Percentiles rank a stretch among this genome's conserved stretches.
phyloP scores from a whole-genome alignment of 345 rosid species.

The Brassica rapa region DNA sequence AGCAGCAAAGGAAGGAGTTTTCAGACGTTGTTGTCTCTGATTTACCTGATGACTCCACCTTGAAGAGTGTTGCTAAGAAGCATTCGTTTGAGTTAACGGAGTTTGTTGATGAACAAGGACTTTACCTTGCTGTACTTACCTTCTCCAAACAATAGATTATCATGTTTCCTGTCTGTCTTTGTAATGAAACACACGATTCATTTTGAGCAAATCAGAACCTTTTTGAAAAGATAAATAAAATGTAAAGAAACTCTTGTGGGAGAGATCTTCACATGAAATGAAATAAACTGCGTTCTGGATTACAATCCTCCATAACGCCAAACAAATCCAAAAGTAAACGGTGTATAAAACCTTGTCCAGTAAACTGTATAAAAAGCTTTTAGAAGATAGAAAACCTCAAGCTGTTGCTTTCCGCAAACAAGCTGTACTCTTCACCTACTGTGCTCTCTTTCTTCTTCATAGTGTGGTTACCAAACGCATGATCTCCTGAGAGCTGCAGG shows the following conservation, averaged over 20 bases:
- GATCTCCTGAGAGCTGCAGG: slow-evolving; percentile 52
- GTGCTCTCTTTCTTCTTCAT: slow-evolving; percentile 46
- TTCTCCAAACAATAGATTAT: slow-evolving; percentile 31
- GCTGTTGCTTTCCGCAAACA: slow-evolving; percentile 77
- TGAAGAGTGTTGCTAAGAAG: slow-evolving; percentile 53
- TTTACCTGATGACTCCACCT: slow-evolving; percentile 67
- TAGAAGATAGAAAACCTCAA: slow-evolving; percentile 69
- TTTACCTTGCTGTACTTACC: slow-evolving; percentile 70
- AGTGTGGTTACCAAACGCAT: slow-evolving; percentile 46
- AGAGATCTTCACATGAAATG: slow-evolving; percentile 29
- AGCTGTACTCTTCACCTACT: slow-evolving; percentile 71
- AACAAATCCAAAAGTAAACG: slow-evolving; percentile 18
- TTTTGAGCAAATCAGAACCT: slow-evolving; percentile 23
- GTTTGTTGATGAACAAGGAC: slow-evolving; percentile 64
- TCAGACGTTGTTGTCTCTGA: slow-evolving; percentile 65
- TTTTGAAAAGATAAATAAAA: slow-evolving; percentile 18
- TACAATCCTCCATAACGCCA: slow-evolving; percentile 5
- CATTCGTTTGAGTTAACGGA: slow-evolving; percentile 61
- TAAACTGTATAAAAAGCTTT: slow-evolving; percentile 18
- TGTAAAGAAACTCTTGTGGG: slow-evolving; percentile 3
- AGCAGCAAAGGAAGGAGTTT: slow-evolving; percentile 62
- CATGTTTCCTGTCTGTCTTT: slow-evolving; percentile 10
- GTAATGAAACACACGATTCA: slow-evolving; percentile 2
- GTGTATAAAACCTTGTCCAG: slow-evolving; percentile 27
- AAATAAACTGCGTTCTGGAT: slow-evolving; percentile 28